Base-by-base conservation (phyloP, 345 rosid genomes). In the Rhizophora mangle region DNA sequence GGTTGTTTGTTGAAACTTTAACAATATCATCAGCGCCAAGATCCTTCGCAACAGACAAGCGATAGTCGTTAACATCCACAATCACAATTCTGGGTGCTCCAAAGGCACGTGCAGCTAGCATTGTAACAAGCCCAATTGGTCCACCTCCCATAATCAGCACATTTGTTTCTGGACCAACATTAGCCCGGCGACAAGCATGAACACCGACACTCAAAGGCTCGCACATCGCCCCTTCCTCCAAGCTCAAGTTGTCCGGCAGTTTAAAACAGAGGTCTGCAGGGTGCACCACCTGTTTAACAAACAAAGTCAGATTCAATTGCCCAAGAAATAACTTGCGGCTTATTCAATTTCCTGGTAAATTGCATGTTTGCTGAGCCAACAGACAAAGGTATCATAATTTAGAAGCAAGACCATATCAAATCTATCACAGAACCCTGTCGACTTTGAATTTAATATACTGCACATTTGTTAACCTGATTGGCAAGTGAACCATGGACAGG, bases 151-250 rank as follows among this genome's bases (percentile, higher is more conserved):
- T 83, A 43, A 95, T 67, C 78, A 95, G 73, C 0, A 90, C 88
- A 30, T 78, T 95, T 47, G 96, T 87, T 72, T 83, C 93, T 4
- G 96, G 96, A 68, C 91, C 88, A 61, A 88, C 70, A 67, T 84
- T 77, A 62, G 96, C 99, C 62, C 93, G 84, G 22, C 92, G 89
- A 74, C 97, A 92, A 49, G 97, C 96, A 51, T 95, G 96, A 15
- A 95, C 96, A 61, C 96, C 93, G 39, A 92, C 92, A 75, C 97
- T 92, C 37, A 88, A 70, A 51, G 96, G 97, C 74, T 92, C 99
- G 52, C 99, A 95, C 96, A 92, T 89, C 56, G 97, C 92, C 67
- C 96, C 96, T 84, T 92, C 99, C 79, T 92, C 93, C 81, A 95
- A 79, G 85, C 92, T 92, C 64, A 95, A 88, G 68, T 87, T 88